Conservation (phyloP, 2,329 filamentous ascomycete genomes). For the Xylariaceae sp. region DNA sequence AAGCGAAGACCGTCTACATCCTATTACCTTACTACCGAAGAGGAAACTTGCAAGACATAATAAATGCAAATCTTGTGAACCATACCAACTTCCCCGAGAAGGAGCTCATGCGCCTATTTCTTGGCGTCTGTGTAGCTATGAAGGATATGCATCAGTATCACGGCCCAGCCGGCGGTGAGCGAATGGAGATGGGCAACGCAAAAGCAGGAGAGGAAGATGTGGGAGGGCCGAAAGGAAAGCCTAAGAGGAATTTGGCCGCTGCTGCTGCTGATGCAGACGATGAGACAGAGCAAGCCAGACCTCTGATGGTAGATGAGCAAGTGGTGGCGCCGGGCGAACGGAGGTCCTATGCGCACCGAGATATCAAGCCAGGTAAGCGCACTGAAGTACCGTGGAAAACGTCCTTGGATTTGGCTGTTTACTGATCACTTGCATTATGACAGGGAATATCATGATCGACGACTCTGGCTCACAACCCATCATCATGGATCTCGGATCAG, state of each 20-base stretch:
- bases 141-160: constrained; percentile 89
- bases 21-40: constrained; percentile 91
- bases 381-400: neutral
- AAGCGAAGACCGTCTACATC: constrained; percentile 92
- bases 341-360: constrained; percentile 85
- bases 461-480: constrained; percentile 86
- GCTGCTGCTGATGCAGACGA: constrained; percentile 59
- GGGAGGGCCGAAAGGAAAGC: constrained; percentile 36
- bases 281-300: constrained; percentile 72
- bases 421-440: neutral
- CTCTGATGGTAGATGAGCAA: constrained; percentile 76
- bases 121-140: constrained; percentile 85
- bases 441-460: constrained; percentile 95
- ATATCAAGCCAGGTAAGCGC: constrained; percentile 86
- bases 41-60: constrained; percentile 95
- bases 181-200: constrained; percentile 48
- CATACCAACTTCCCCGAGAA: constrained; percentile 86
- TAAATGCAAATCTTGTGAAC: constrained; percentile 98
- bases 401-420: constrained; percentile 2
- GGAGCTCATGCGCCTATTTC: constrained; percentile 81
- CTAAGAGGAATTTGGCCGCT: constrained; percentile 32
- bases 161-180: constrained; percentile 45
- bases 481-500: constrained; percentile 93
- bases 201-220: constrained; percentile 41
- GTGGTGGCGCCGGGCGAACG: constrained; percentile 65